Conservation (phyloP, 257 asterid genomes). For the Solanum sejunctum region DNA sequence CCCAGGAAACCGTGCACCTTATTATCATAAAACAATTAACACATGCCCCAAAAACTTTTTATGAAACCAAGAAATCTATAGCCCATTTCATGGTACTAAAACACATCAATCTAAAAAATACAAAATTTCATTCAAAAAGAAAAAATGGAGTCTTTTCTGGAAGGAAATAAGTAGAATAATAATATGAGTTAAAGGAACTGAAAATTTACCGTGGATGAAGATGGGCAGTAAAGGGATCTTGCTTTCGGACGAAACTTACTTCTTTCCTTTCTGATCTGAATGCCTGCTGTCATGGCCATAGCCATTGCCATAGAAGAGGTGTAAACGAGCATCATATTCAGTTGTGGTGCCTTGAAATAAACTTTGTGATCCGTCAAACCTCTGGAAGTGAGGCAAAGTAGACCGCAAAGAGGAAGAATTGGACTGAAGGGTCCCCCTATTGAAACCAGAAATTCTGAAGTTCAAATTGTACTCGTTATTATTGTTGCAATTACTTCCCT, state of each 20-base stretch:
- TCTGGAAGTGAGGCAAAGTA: constrained; percentile 34
- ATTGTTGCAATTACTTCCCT: not conserved
- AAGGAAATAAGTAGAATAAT: not conserved
- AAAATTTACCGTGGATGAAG: constrained; percentile 19
- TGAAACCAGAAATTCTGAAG: constrained; percentile 40
- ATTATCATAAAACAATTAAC: not conserved
- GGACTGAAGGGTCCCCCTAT: constrained; percentile 78
- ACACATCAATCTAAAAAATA: constrained; percentile 5
- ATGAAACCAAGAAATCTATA: constrained; percentile 13
- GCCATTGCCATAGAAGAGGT: constrained; percentile 36
- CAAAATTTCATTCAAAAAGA: not conserved
- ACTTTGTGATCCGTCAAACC: constrained; percentile 38
- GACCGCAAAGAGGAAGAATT: constrained; percentile 33
- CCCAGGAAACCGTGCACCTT: not conserved
- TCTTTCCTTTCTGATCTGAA: constrained; percentile 32
- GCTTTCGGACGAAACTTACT: constrained; percentile 12
- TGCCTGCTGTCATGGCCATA: not conserved
- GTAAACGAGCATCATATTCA: constrained; percentile 39
- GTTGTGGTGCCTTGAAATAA: constrained; percentile 24
- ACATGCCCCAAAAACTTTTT: constrained; percentile 1
- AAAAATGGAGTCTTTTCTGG: not conserved
- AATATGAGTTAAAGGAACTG: not conserved
- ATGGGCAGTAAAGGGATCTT: not conserved
- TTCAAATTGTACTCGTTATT: constrained; percentile 26
- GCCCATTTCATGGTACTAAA: not conserved